Evolutionary conservation across 2,329 filamentous ascomycete genomes (phyloP), one percentile per base, ranked within the genome.

Genomic region (Pezicula carpinea): DNA sequence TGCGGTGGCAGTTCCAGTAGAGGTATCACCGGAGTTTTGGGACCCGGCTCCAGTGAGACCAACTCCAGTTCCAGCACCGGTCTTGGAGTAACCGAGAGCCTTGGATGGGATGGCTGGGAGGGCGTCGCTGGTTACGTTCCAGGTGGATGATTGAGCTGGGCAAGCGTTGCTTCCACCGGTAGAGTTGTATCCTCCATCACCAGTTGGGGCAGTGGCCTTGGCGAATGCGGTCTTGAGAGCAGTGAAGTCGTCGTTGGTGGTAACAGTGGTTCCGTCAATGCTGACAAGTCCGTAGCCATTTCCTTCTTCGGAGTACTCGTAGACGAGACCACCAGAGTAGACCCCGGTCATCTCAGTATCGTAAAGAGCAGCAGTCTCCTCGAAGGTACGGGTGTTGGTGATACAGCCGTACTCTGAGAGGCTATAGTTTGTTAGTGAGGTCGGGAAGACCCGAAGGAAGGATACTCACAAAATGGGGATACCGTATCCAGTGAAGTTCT

Each of bases 291-390:
- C 92, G 68, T 82, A 96, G 40, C 82, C 75, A 70, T 83, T 88
- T 49, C 75, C 74, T 68, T 92, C 88, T 60, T 85, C 71, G 13
- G 85, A 83, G 75, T 95, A 97, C 70, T 96, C 90, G 73, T 96
- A 97, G 67, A 96, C 86, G 34, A 96, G 79, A 66, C 92, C 92
- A 60, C 92, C 92, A 33, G 90, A 96, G 78, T 95, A 96, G 59
- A 95, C 89, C n/a, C 67, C 57, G 4, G 85, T 89, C 92, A 96
- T 96, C 49, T 95, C 65, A 18, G 67, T 67, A 67, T 74, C 79
- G 82, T 96, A 96, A 51, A 97, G 75, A 34, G 89, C 76, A 43
- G 68, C 68, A 46, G 96, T 70, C 71, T 96, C 91, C 49, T 81
- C 75, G 62, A 95, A 96, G 60, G 83, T 74, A 58, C 91, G 90